Base-by-base conservation (phyloP, 2,329 filamentous ascomycete genomes). In the Aspergillus aculeatus region DNA sequence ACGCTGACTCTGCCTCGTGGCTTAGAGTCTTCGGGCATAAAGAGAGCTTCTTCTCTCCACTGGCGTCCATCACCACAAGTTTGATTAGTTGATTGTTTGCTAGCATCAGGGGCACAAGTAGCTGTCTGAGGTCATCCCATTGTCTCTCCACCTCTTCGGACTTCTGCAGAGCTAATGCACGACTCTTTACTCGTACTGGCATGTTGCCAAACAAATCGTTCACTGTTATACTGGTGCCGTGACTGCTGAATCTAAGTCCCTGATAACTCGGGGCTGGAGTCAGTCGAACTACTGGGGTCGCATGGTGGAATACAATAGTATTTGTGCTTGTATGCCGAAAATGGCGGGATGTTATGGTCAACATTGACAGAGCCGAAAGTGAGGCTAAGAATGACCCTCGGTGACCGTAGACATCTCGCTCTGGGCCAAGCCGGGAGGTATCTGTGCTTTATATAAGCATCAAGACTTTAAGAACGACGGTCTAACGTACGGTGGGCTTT, bases 171-270 rank as follows among this genome's bases (percentile, higher is more conserved):
- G 80, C 76, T 3, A 86, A 66, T 0, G 84, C 84, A 63, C 92
- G 84, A 67, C 92, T 90, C 71, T 95, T 96, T 26, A 96, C 88
- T 14, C 94, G 87, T 12, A 97, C 94, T 0, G 94, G 92, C 85
- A 97, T 91, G 60, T 88, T 89, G 0, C 93, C 92, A 75, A 97
- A 98, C 1, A 97, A 79, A 72, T 96, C 88, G 58, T 88, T 85
- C 5, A 96, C 89, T 0, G 83, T 83, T 2, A 94, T 86, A 29
- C 86, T 84, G 0, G 93, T 96, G 4, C 94, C 94, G 77, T 91
- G 86, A 21, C 79, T 73, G 58, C 82, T 83, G 38, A 76, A 78
- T 9, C 81, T 67, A 6, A 91, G 68, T 51, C 82, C 79, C 50
- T 90, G 83, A 52, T 87, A 83, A 7, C 81, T 74, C 11, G 82